Base-by-base conservation (phyloP, 495 filamentous ascomycete genomes). In the Hyaloscypha hepaticicola region DNA sequence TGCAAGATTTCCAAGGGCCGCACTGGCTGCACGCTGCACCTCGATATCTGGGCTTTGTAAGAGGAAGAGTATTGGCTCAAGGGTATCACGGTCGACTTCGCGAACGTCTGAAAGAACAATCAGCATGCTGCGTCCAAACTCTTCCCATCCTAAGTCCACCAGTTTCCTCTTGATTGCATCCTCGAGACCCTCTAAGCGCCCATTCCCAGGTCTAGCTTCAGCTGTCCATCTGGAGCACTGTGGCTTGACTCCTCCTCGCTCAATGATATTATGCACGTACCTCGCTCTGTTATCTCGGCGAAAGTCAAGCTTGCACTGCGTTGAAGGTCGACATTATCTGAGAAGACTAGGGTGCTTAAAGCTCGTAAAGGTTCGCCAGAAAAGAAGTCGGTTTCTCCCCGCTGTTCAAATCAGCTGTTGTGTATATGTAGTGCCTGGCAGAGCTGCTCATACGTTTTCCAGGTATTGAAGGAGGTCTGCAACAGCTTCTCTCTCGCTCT, bases 301-400 rank as follows among this genome's bases (percentile, higher is more conserved):
- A 99, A 99, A 1, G 95, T 99, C 77, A 99, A 85, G 76, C 93
- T 97, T 16, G 95, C 95, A 77, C 96, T 98, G 65, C 95, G 85
- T 77, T 99, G 95, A 53, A 99, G 85, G 70, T 99, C 96, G 73
- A 99, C 92, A 80, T 99, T 99, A 72, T 98, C 93, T 49, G 96
- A 98, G 74, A 96, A 98, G 33, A 99, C 95, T 3, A 99, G 83
- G 5, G 93, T 98, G 78, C 90, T 96, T 51, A 99, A 79, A 45
- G 95, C 94, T 75, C 88, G 89, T 65, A 99, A 87, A n/a, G 95
- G 95, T 72, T 97, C 92, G 76, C 95, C 95, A 26, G 90, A 87
- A 78, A 99, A 99, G 85, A 99, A 99, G 75, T 99, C 93, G 69
- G 92, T 96, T 73, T 98, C 96, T 59, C 86, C 87, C 72, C 93